These are phyloP conservation scores for Ophiognomonia clavigignenti-juglandacearum DNA, from an alignment of 2,329 filamentous ascomycete genomes.

Conservation along the genomic window DNA sequence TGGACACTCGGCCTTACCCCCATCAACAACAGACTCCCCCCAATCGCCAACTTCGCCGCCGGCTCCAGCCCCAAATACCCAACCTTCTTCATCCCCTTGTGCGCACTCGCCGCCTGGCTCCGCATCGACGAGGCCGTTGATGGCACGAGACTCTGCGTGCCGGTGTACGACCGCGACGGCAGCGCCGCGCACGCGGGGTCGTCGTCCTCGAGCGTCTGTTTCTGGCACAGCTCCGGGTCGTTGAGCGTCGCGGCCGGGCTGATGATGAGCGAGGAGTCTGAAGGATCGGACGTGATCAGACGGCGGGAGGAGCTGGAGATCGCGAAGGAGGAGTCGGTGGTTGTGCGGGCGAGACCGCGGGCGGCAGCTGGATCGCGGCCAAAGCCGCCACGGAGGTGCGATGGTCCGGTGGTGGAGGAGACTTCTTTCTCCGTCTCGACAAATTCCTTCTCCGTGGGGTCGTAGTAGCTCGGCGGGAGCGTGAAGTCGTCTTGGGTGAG, in stretches of 20 bases:
- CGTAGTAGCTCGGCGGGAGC: no score
- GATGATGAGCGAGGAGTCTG: background rate
- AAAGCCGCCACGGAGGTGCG: no score
- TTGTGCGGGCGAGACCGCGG: no score
- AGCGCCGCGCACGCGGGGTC: background rate
- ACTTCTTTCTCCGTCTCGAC: no score
- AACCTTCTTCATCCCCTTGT: slow-evolving; percentile 8
- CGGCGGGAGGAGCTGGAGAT: background rate
- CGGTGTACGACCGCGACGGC: background rate
- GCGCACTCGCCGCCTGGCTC: background rate
- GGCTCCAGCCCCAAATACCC: slow-evolving; percentile 4
- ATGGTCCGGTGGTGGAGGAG: no score
- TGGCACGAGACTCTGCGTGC: background rate
- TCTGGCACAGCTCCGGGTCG: no score
- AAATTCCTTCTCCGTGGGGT: no score
- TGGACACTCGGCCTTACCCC: slow-evolving; percentile 4
- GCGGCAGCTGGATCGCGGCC: no score
- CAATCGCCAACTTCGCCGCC: slow-evolving; percentile 1
- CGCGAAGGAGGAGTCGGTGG: background rate
- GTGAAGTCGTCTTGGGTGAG: no score
- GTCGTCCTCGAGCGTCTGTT: no score
- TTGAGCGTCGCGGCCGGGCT: background rate
- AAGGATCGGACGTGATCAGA: background rate
- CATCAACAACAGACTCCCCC: background rate
- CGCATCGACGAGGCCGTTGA: background rate